phyloP scores from a whole-genome alignment of 140 eudicot genomes.

The Cichorium intybus region DNA sequence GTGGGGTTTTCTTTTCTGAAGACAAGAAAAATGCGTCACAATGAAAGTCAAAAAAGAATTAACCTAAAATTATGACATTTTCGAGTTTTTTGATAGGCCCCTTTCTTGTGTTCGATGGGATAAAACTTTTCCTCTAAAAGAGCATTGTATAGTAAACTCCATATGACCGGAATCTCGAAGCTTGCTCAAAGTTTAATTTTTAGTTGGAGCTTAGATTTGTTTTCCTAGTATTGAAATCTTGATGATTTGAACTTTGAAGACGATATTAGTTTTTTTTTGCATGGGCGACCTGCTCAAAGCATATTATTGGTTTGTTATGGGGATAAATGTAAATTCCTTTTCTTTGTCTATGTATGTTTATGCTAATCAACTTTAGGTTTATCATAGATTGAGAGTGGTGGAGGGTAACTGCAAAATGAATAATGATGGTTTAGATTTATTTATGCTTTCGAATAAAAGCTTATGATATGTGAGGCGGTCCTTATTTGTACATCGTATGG shows the following conservation, averaged over 20 bases:
- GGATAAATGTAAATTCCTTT: neutral
- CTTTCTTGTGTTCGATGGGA: neutral
- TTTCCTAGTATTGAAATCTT: too few relatives aligned
- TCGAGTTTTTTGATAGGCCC: neutral
- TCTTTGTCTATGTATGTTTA: neutral
- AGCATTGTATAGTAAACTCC: neutral
- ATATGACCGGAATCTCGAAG: neutral
- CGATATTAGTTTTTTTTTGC: neutral
- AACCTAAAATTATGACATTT: neutral
- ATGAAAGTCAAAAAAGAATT: neutral
- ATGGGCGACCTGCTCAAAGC: neutral
- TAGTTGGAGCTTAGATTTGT: too few relatives aligned
- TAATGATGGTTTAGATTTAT: too few relatives aligned
- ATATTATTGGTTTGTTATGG: neutral
- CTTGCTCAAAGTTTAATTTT: too few relatives aligned
- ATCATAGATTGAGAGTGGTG: too few relatives aligned
- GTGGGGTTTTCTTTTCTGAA: neutral
- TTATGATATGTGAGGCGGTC: neutral
- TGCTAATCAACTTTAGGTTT: neutral
- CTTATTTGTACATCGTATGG: too few relatives aligned
- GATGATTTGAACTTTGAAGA: too few relatives aligned
- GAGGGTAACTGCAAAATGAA: too few relatives aligned
- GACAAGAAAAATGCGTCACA: neutral
- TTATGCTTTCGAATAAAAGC: neutral
- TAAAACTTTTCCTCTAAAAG: neutral